Evolutionary conservation across 23 red algal genomes (phyloP), one percentile per base, ranked within the genome.

Genomic region (Gracilaria caudata): DNA sequence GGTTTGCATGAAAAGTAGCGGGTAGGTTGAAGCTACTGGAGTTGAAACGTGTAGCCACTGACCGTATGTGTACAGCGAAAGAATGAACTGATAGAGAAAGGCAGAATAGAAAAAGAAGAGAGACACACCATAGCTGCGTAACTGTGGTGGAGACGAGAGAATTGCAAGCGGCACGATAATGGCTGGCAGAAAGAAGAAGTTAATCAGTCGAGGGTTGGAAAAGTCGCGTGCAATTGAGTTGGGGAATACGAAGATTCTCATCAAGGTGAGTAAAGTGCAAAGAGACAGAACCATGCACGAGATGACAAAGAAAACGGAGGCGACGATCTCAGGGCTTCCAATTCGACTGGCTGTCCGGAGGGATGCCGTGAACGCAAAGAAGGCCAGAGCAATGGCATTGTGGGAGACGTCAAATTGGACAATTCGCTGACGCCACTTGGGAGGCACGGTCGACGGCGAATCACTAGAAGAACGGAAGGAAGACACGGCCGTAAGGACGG

Each of bases 1-100:
- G 14, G 77, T 80, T 29, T 80, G 77, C 77, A 80, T 80, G 51
- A 80, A 80, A 17, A 80, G 53, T 14, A 80, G 77, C 12, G 77
- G 77, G 30, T 59, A 80, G 20, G 19, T 37, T 24, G 56, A 19
- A 10, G 35, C 16, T 40, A 63, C 30, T 8, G 77, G 77, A 80
- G 40, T 37, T 38, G 77, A 58, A 25, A 80, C 77, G 20, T 60
- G 51, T 12, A 80, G 51, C 77, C 77, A 80, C 61, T 80, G 53
- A 23, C 77, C 77, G 19, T 60, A 80, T 57, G 56, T 60, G 20
- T 60, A 59, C 0, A 80, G 56, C 1, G 47, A 57, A 8, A 80
- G 51, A 10, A 4, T 1, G 28, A 80, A 41, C 56, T 80, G 77
- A 38, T 80, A 80, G 51, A 63, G 19, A 25, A 58, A 58, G 20